Evolutionary conservation across 805 yeast species (phyloP), one percentile per base, ranked within the genome.

Genomic region (Saccharomycopsis vini): DNA sequence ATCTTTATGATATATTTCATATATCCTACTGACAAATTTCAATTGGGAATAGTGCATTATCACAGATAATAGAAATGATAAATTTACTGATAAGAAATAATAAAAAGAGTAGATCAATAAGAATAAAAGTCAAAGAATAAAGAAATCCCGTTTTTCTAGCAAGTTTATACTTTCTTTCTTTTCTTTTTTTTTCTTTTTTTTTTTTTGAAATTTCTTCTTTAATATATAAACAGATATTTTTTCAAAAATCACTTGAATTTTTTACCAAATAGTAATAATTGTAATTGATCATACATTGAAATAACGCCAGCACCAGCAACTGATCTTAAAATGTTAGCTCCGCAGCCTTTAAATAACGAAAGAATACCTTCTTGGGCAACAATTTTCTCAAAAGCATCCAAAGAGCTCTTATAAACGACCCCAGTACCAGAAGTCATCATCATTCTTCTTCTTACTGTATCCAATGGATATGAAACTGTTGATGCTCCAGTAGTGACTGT

Each of bases 401-500:
- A 76, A 60, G 96, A 95, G 75, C 95, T 92, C 66, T 79, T 73
- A 77, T 88, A 88, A 76, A 89, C 88, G 62, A 88, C 95, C 63
- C 95, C 95, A 76, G 87, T 95, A 72, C 97, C 97, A 59, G 97
- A 89, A 61, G 97, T 88, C 97, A 88, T 88, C 97, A 88, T 88
- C 97, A 88, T 88, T 84, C 97, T 87, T 85, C 97, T 87, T 83
- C 97, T 89, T 67, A 88, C 88, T 66, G 97, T 88, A 75, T 88
- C 97, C 72, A 89, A 84, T 79, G 97, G 97, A 83, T 88, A 88
- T 67, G 96, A 87, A 68, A 95, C 95, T 57, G 96, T 87, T 61
- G 96, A 89, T 64, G 97, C 95, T 81, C 88, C 95, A 57, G 95
- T 88, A 71, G 97, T 88, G 64, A 88, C 96, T 70, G 79, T 77